A percentile compares a stretch with the other conserved stretches of the same genome.
Conservation (phyloP, 805 yeast genomes). For the Yamadazyma akitaensis region DNA sequence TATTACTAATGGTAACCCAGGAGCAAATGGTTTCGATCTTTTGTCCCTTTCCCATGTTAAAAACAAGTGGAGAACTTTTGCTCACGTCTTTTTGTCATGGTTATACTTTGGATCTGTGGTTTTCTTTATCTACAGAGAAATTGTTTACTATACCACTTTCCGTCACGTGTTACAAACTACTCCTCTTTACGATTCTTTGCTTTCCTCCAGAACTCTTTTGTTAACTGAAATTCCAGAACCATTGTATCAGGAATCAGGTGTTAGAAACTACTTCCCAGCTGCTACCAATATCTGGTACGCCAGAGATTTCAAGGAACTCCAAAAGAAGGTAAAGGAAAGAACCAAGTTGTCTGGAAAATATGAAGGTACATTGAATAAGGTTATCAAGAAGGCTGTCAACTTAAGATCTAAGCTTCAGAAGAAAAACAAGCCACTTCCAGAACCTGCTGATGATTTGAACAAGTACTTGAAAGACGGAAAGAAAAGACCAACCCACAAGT, state of each 20-base stretch:
- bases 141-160: slow-evolving; percentile 65
- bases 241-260: slow-evolving; percentile 43
- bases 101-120: slow-evolving; percentile 61
- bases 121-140: slow-evolving; percentile 68
- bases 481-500: slow-evolving; percentile 80
- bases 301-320: slow-evolving; percentile 57
- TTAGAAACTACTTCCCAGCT: slow-evolving; percentile 62
- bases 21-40: slow-evolving; percentile 56
- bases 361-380: slow-evolving; percentile 63
- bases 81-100: slow-evolving; percentile 78
- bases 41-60: slow-evolving; percentile 61
- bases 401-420: slow-evolving; percentile 53
- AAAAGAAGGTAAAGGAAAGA: slow-evolving; percentile 59
- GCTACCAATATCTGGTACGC: slow-evolving; percentile 59
- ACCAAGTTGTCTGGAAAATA: slow-evolving; percentile 56
- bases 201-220: slow-evolving; percentile 69
- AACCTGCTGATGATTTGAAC: slow-evolving; percentile 53
- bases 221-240: slow-evolving; percentile 62
- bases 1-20: slow-evolving; percentile 61
- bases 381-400: slow-evolving; percentile 57
- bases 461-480: slow-evolving; percentile 62
- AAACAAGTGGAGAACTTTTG: slow-evolving; percentile 63
- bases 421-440: slow-evolving; percentile 53
- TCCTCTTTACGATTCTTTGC: slow-evolving; percentile 65
- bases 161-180: slow-evolving; percentile 74